A percentile compares a stretch with the other conserved stretches of the same genome.
phyloP scores from a whole-genome alignment of 495 filamentous ascomycete genomes.

The Hypoxylon cercidicola region DNA sequence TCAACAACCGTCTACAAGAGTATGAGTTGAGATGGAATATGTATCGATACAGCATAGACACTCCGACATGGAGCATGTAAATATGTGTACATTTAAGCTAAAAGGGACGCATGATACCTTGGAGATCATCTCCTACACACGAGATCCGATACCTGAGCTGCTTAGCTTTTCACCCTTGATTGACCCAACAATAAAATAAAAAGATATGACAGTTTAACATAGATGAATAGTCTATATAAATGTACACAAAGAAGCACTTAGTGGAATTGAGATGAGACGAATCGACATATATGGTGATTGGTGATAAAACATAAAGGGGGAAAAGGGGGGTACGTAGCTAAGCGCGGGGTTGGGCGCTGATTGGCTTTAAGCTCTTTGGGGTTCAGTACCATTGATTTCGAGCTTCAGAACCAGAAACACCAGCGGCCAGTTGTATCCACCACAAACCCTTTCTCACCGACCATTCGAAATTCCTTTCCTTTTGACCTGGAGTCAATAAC shows the following conservation, averaged over 20 bases:
- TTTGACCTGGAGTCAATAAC: constrained; percentile 43
- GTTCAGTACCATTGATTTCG: constrained; percentile 21
- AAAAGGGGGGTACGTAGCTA: constrained; percentile 27
- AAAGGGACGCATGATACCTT: constrained; percentile 14
- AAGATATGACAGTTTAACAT: background rate
- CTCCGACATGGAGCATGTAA: constrained; percentile 37
- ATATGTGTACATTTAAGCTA: constrained; percentile 39
- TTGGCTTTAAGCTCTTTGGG: constrained; percentile 33
- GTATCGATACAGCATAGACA: constrained; percentile 21
- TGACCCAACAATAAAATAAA: too few species aligned
- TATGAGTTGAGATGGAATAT: constrained; percentile 23
- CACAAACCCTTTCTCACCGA: constrained; percentile 39
- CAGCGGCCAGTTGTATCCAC: constrained; percentile 37
- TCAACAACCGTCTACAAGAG: constrained; percentile 33
- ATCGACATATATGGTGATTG: background rate
- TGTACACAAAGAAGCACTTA: background rate
- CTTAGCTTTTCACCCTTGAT: too few species aligned
- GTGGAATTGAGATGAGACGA: background rate
- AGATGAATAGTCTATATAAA: background rate
- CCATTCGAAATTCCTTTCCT: constrained; percentile 24
- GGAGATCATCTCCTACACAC: too few species aligned
- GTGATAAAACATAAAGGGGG: constrained; percentile 1
- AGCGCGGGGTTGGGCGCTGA: constrained; percentile 38
- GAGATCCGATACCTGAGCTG: too few species aligned
- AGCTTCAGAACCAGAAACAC: constrained; percentile 33